Evolutionary conservation across 371 early-diverging fungal genomes (phyloP).

Genomic region (Mortierella sp.): DNA sequence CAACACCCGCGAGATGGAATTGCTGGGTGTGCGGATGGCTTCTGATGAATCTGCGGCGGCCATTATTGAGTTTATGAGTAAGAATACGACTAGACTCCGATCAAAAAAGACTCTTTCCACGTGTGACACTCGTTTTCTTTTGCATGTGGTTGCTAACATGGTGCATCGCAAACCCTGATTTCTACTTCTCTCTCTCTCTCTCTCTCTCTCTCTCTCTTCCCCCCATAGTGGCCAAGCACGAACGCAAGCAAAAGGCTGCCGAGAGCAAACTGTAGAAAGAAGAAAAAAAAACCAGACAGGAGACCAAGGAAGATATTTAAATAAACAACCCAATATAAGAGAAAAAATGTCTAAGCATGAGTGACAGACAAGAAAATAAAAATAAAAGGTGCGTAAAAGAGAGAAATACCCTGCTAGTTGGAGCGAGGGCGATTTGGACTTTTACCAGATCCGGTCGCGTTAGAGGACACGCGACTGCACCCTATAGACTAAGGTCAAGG

Average conservation of each 20-base stretch:
- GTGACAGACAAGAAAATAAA: too few species aligned
- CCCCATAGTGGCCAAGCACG: conserved; percentile 41
- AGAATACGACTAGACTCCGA: not conserved
- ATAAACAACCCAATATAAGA: not conserved
- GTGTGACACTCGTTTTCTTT: not conserved
- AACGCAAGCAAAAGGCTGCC: conserved; percentile 27
- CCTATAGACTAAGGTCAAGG: too few species aligned
- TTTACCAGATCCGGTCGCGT: too few species aligned
- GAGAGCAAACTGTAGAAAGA: conserved; percentile 32
- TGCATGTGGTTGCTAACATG: not conserved
- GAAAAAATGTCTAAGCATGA: not conserved
- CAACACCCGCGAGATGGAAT: conserved; percentile 61
- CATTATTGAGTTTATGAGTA: conserved; percentile 52
- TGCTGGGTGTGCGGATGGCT: conserved; percentile 49
- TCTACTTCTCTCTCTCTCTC: not conserved
- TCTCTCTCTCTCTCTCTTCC: not conserved
- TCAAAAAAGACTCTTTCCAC: too few species aligned
- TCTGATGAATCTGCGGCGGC: conserved; percentile 50
- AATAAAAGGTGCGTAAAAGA: not conserved
- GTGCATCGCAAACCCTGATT: not conserved
- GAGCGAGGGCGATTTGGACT: too few species aligned
- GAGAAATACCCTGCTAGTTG: too few species aligned
- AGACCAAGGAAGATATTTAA: not conserved
- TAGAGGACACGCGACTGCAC: too few species aligned
- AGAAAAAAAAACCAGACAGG: too few species aligned